Evolutionary conservation across 2,329 filamentous ascomycete genomes (phyloP), one percentile per base, ranked within the genome.

Genomic region (Elsinoe ampelina): DNA sequence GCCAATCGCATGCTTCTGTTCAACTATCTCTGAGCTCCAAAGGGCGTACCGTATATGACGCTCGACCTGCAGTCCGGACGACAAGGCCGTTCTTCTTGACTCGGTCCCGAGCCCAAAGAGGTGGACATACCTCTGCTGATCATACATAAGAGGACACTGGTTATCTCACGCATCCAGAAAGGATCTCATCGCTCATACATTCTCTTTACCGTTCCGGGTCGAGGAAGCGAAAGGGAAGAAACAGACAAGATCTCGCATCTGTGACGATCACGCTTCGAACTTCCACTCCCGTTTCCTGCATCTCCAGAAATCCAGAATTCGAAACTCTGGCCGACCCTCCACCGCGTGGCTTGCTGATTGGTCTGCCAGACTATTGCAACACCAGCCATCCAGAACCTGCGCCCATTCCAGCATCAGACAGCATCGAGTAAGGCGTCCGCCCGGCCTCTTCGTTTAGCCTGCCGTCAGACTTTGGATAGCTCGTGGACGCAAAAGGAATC

Each of bases 1-100:
- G 41, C 38, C 38, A 47, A 56, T 47, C 41, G 54, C 39, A 20
- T 45, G 54, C 38, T 48, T 41, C n/a, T 30, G 54, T 45, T 47
- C 36, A 48, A 36, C 42, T 26, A 45, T 34, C 41, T 48, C 54
- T 20, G 41, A 38, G 38, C 38, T 36, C 41, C 41, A 42, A 26
- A 42, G 22, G 22, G 41, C 54, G 30, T 34, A 45, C 20, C 54
- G 54, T 56, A 45, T 45, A 47, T 56, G 54, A 56, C 54, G 54
- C 54, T 48, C 41, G 19, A 13, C 36, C 52, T 56, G 54, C 54
- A 56, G 54, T 56, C 54, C 54, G 39, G 54, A 36, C 54, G 54
- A 56, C 54, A 56, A 42, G 54, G 22, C 54, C 54, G 54, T 56
- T 56, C 51, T 42, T 52, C 48, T 52, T 52, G 48, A 52, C 48